Evolutionary conservation across 1,139 yeast species (phyloP), one percentile per base, ranked within the genome.

Genomic region (Hansenula sp.): DNA sequence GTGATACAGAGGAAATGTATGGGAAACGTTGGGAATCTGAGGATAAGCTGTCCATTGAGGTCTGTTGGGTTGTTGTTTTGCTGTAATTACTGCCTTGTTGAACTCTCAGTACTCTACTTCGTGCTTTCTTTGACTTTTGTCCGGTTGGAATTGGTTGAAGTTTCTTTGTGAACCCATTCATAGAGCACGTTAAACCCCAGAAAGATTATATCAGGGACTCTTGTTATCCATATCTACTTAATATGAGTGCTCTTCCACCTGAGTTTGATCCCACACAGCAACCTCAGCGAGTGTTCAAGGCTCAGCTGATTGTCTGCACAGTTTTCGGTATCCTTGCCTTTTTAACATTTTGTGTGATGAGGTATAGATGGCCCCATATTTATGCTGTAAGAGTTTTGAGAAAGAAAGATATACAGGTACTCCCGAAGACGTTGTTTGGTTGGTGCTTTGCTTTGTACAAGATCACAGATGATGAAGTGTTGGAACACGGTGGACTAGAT

Each of bases 401-500:
- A 36, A 55, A 55, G 47, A 52, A 47, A 21, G 58, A 55, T 33
- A 45, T 58, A 6, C 46, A 49, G 72, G 74, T 38, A 64, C 68
- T 60, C 58, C 76, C 63, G 15, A 54, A 45, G 19, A 65, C 72
- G 3, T 54, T 77, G 31, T 75, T 81, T 47, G 82, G 84, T 0
- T 81, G 87, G 87, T 70, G 91, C 8, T 76, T 81, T 1, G 77
- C 80, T 0, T 67, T 91, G 16, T 79, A 77, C 60, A 65, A 65
- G 16, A 79, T 90, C 16, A 72, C 75, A 24, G 98, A 93, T 55
- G 76, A 78, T 31, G 89, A 90, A 52, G 79, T 93, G 2, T 70
- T 93, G 43, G 91, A 88, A 49, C 84, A 84, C 59, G 96, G 97
- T 1, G 99, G 99, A 0, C 68, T 93, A 36, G 99, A 93, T 66